Base-by-base conservation (phyloP, 192 early-diverging fungal species). In the Dissophora ornata region DNA sequence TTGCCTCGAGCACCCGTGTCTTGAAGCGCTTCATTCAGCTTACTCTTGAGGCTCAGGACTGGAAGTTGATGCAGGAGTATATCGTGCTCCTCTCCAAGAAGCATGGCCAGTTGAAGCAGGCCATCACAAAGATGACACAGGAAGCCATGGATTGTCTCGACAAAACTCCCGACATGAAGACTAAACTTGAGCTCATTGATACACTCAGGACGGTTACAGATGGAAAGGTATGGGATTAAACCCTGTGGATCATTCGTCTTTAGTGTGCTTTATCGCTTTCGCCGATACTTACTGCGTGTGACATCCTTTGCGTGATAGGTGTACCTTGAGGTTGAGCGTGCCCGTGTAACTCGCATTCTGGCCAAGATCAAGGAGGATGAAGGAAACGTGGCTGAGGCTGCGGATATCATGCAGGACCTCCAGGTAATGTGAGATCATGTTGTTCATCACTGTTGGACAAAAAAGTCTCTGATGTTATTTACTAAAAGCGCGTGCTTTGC, bases 311-410 rank as follows among this genome's bases (percentile, higher is more conserved):
- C 28, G 48, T 7, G 7, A 45, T 68, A 95, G 92, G 98, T 99
- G 48, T 97, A 95, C 81, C 94, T 99, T n/a, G 98, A 99, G 83
- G 95, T 98, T 3, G 96, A 98, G 78, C 89, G 97, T 18, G 98
- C 98, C 10, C 89, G 98, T 9, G 82, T 99, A 70, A 98, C 98
- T 11, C 86, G 93, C 24, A 93, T 92, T 61, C 84, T 97, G 46
- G 88, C 94, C 21, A 93, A 90, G 58, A 95, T 99, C 52, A 88
- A 89, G 51, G 98, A 98, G 81, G 83, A 90, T 19, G 92, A 98
- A 69, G 97, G 96, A 5, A 91, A 96, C 44, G 87, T 96, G 34
- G 89, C 71, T 32, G 94, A 95, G 70, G 98, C 98, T 5, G 94
- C 94, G 28, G 96, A 98, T 56, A 93, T 96, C 70, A 82, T 99